Conservation (phyloP, 192 early-diverging fungal genomes). For the Rhizoclosmatium sp. region DNA sequence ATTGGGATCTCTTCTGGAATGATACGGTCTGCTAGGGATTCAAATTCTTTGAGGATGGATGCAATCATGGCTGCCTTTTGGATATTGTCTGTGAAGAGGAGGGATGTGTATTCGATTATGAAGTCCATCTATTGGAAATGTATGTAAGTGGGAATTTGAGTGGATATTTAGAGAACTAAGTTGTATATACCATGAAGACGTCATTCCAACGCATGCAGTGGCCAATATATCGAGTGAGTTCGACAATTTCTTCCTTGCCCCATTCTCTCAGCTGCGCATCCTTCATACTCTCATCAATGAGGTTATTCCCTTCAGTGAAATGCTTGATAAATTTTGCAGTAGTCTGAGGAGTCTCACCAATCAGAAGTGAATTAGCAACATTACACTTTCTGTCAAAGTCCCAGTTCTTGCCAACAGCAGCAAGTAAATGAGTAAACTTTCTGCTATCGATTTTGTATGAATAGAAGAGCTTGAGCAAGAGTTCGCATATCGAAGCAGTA, state of each 20-base stretch:
- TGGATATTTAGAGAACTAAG: not conserved
- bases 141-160: not conserved
- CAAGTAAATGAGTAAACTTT: constrained; percentile 23
- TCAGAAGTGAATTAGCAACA: constrained; percentile 37
- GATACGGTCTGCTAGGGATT: not conserved
- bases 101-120: constrained; percentile 9
- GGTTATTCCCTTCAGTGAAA: constrained; percentile 20
- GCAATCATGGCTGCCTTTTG: constrained; percentile 5
- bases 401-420: constrained; percentile 22
- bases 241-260: constrained; percentile 14
- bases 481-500: constrained; percentile 34
- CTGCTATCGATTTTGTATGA: constrained; percentile 7
- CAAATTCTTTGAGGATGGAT: not conserved
- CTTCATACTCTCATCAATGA: not conserved
- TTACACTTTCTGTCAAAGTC: constrained; percentile 21
- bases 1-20: not conserved
- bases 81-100: constrained; percentile 5
- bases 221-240: not conserved
- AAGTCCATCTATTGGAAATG: constrained; percentile 18
- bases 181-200: constrained; percentile 11
- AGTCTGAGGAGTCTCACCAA: constrained; percentile 34
- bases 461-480: constrained; percentile 48
- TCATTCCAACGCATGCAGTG: constrained; percentile 23
- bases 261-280: not conserved
- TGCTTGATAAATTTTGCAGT: constrained; percentile 33